Percentiles rank a stretch among this genome's conserved stretches.
Evolutionary conservation across 495 filamentous ascomycete genomes (phyloP).

Genomic region (Filosporella fistucella): DNA sequence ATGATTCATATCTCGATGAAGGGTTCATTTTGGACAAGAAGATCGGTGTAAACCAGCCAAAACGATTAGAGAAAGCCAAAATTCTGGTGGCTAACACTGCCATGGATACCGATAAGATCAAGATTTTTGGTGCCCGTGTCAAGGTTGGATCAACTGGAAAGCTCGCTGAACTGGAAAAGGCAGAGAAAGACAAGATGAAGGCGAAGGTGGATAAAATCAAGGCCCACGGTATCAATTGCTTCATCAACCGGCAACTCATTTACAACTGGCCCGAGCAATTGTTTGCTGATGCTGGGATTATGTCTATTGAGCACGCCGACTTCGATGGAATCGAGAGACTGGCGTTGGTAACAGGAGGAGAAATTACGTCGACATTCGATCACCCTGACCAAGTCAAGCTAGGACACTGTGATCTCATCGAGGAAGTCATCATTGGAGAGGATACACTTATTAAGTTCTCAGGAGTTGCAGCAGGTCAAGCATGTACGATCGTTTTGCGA

Average conservation of each 20-base stretch:
- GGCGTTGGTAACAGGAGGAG: slow-evolving; percentile 91
- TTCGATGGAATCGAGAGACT: slow-evolving; percentile 97
- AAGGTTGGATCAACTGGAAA: slow-evolving; percentile 95
- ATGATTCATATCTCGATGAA: slow-evolving; percentile 94
- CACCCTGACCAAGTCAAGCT: slow-evolving; percentile 96
- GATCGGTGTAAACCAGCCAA: slow-evolving; percentile 98
- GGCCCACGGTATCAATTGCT: slow-evolving; percentile 98
- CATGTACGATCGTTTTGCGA: slow-evolving; percentile 94
- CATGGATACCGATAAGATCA: slow-evolving; percentile 99
- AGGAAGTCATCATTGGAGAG: slow-evolving; percentile 97
- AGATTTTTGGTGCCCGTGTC: slow-evolving; percentile 95
- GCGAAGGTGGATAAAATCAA: slow-evolving; percentile 98
- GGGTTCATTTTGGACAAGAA: slow-evolving; percentile 99
- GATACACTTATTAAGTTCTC: slow-evolving; percentile 97
- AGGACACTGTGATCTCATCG: slow-evolving; percentile 90
- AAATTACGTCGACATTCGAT: slow-evolving; percentile 97
- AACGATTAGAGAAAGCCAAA: slow-evolving; percentile 95
- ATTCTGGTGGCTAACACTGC: slow-evolving; percentile 96
- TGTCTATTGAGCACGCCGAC: slow-evolving; percentile 98
- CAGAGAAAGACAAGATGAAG: slow-evolving; percentile 98
- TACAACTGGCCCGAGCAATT: slow-evolving; percentile 99
- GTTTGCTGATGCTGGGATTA: slow-evolving; percentile 94
- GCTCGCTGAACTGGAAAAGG: slow-evolving; percentile 94
- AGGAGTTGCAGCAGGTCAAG: slow-evolving; percentile 87
- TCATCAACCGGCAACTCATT: slow-evolving; percentile 97